Evolutionary conservation across 2,329 filamentous ascomycete species (phyloP).

Genomic region (Aspergillus tanneri): DNA sequence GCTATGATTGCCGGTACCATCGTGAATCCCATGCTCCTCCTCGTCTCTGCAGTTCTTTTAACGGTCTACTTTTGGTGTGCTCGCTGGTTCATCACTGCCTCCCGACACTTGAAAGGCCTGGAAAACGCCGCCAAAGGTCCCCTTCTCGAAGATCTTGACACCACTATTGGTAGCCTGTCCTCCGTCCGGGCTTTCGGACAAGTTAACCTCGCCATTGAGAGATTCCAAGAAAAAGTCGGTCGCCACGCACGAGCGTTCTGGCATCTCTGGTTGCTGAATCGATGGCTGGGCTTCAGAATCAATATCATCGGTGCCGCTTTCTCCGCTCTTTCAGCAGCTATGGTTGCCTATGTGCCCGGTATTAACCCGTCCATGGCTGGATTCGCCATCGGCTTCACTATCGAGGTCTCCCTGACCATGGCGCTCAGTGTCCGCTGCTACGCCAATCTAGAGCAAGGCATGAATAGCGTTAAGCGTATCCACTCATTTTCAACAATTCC

Average conservation of each 20-base stretch:
- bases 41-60: not conserved
- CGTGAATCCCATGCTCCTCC: not conserved
- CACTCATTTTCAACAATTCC: not conserved
- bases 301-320: constrained; percentile 5
- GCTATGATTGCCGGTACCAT: constrained; percentile 41
- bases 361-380: constrained; percentile 3
- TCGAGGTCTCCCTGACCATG: constrained; percentile 3
- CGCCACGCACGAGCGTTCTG: constrained; percentile 4
- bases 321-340: not conserved
- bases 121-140: constrained; percentile 2
- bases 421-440: not conserved
- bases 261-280: constrained; percentile 7
- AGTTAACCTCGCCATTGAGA: not conserved
- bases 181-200: constrained; percentile 5
- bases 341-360: not conserved
- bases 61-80: not conserved
- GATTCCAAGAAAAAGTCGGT: not conserved
- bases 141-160: not conserved
- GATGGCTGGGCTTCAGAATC: constrained; percentile 6
- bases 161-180: not conserved
- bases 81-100: not conserved
- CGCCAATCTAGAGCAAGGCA: constrained; percentile 1
- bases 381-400: constrained; percentile 2
- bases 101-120: constrained; percentile 1
- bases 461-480: not conserved